Conservation (phyloP, 352 stramenopile genomes). For the Globisporangium okanoganense region DNA sequence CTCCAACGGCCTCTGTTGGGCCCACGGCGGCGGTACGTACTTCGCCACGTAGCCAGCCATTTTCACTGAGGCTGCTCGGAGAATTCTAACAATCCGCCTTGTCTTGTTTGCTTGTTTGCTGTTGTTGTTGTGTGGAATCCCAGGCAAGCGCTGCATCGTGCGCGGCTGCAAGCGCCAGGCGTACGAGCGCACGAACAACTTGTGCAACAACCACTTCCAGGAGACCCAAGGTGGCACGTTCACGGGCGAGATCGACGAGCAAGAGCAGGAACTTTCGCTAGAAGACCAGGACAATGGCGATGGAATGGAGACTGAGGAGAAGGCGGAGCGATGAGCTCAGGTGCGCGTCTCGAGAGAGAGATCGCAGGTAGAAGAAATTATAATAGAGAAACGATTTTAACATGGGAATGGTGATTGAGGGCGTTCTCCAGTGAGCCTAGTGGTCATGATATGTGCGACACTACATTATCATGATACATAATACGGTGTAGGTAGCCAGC, state of each 20-base stretch:
- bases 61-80: too few relatives aligned
- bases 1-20: constrained; percentile 31
- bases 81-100: neutral
- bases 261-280: neutral
- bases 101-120: too few relatives aligned
- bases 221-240: constrained; percentile 15
- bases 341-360: too few relatives aligned
- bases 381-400: too few relatives aligned
- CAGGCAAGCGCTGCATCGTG: constrained; percentile 45
- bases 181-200: constrained; percentile 61
- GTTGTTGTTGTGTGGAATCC: neutral
- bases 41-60: neutral
- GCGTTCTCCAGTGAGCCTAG: too few relatives aligned
- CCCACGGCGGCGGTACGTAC: constrained; percentile 24
- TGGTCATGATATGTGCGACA: too few relatives aligned
- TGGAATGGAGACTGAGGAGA: constrained; percentile 3
- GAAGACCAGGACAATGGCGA: neutral
- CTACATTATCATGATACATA: too few relatives aligned
- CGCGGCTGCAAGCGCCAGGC: constrained; percentile 33
- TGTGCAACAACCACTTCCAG: constrained; percentile 46
- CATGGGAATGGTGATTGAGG: too few relatives aligned
- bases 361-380: too few relatives aligned
- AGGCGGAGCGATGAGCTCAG: neutral
- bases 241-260: constrained; percentile 3
- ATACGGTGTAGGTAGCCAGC: too few relatives aligned